Base-by-base conservation (phyloP, 257 asterid species). In the Solanum clarkiae region DNA sequence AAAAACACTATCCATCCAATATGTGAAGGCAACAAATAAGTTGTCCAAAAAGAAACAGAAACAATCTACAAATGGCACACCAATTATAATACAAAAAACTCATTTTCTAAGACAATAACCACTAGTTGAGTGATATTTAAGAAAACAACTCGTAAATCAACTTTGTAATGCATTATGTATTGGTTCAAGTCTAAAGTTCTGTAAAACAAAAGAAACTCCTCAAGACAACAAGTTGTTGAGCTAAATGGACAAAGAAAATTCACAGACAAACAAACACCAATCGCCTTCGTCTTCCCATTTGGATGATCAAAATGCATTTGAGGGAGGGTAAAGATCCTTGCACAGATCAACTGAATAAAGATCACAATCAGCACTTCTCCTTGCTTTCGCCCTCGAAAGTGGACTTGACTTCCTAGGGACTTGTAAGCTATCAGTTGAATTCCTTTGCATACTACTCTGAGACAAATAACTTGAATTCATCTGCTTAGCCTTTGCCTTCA, bases 321-420 rank as follows among this genome's bases (percentile, higher is more conserved):
- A 79, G n/a, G 88, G 86, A 29, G 94, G 93, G 24, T 96, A 91
- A 10, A 91, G 92, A 87, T 91, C 91, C 87, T 84, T 88, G 83
- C 89, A 85, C 82, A 83, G 70, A 65, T 88, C 84, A 60, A 79
- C 86, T 16, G 91, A 87, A 82, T 86, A 88, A 85, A 88, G 87
- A 88, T 91, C 89, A 36, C 84, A 36, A 87, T 87, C 95, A 4
- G 98, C 97, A 79, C 97, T 93, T 86, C 93, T 92, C 87, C 97
- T 84, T 15, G 91, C 91, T 26, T 85, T 86, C 69, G 88, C 93
- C 83, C 88, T 91, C 3, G 96, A 94, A 82, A 93, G 91, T 12
- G 97, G 95, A 77, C 94, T 94, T 8, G 93, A 94, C 85, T 88
- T 93, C 85, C 92, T 85, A 53, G 84, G 87, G 53, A 68, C 69